Percentiles rank a stretch among this genome's conserved stretches.
These are phyloP conservation scores for Panellus pusillus DNA, from an alignment of 768 basidiomycete genomes.

Conservation along the genomic window DNA sequence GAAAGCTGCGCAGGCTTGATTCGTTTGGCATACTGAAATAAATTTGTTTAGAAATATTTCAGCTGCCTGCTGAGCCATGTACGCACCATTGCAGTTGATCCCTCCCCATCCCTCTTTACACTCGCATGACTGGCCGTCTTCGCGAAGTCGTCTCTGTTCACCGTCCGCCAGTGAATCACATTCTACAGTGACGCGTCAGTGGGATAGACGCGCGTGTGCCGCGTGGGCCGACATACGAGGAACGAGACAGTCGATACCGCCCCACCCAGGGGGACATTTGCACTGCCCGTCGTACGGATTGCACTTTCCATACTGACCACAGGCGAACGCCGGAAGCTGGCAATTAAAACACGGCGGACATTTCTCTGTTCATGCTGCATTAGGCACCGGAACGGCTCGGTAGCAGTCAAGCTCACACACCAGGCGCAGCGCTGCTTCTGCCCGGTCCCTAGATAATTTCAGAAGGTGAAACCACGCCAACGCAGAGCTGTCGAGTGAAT, in stretches of 20 bases:
- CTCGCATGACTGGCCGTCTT: conserved; percentile 72
- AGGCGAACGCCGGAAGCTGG: conserved; percentile 84
- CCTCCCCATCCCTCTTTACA: conserved; percentile 96
- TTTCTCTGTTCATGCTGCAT: conserved; percentile 37
- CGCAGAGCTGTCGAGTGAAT: background rate
- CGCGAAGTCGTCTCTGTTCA: conserved; percentile 76
- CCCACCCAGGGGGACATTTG: conserved; percentile 96
- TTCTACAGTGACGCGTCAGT: conserved; percentile 46
- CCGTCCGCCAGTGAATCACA: conserved; percentile 95
- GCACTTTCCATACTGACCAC: conserved; percentile 91
- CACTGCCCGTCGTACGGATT: conserved; percentile 94
- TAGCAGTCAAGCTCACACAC: background rate
- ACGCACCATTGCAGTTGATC: conserved; percentile 93
- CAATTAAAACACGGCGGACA: conserved; percentile 97
- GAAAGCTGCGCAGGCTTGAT: conserved; percentile 79
- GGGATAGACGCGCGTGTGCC: background rate
- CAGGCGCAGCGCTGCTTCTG: conserved; percentile 7
- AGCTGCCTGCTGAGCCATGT: background rate
- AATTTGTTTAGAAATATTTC: background rate
- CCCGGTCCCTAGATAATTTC: conserved; percentile 6
- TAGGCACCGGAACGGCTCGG: background rate
- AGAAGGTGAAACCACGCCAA: background rate
- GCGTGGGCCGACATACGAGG: conserved; percentile 65
- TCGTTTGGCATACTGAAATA: conserved; percentile 76
- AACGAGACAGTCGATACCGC: conserved; percentile 90